Conservation (phyloP, 2,329 filamentous ascomycete species). For the Aspergillus fructus region DNA sequence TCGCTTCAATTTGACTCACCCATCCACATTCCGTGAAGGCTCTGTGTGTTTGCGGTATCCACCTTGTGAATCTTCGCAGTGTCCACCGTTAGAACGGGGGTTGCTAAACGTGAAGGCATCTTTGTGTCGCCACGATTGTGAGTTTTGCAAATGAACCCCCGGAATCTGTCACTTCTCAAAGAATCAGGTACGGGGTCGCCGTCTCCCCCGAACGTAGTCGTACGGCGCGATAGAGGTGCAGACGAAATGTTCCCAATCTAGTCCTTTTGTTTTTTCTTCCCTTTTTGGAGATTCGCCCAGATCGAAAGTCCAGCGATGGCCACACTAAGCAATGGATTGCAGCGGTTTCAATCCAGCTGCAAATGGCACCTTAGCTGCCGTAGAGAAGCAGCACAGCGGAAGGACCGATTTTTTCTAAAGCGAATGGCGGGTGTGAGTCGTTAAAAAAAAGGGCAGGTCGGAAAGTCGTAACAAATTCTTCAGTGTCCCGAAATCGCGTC, state of each 20-base stretch:
- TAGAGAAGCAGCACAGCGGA: constrained; percentile 16
- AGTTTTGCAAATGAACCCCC: constrained; percentile 8
- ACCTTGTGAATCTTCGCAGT: constrained; percentile 90
- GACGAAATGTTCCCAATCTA: constrained; percentile 20
- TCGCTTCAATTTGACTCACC: constrained; percentile 59
- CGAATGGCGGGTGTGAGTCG: neutral
- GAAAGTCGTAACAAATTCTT: neutral
- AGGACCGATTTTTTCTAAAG: neutral
- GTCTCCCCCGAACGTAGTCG: constrained; percentile 45
- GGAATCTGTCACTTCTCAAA: constrained; percentile 3
- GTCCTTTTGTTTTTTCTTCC: neutral
- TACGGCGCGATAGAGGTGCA: constrained; percentile 36
- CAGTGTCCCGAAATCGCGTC: constrained; percentile 1
- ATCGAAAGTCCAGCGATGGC: constrained; percentile 13
- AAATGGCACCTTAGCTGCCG: constrained; percentile 20
- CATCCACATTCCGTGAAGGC: constrained; percentile 95
- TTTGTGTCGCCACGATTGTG: constrained; percentile 30
- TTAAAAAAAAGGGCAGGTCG: neutral
- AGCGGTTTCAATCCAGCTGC: constrained; percentile 19
- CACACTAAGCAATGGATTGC: constrained; percentile 17
- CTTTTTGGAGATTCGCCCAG: constrained; percentile 5
- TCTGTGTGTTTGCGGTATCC: constrained; percentile 88
- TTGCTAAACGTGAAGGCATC: constrained; percentile 83
- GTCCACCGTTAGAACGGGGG: constrained; percentile 87
- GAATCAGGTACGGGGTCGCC: constrained; percentile 39